Conservation (phyloP, 768 basidiomycete species). For the Cyathus striatus region DNA sequence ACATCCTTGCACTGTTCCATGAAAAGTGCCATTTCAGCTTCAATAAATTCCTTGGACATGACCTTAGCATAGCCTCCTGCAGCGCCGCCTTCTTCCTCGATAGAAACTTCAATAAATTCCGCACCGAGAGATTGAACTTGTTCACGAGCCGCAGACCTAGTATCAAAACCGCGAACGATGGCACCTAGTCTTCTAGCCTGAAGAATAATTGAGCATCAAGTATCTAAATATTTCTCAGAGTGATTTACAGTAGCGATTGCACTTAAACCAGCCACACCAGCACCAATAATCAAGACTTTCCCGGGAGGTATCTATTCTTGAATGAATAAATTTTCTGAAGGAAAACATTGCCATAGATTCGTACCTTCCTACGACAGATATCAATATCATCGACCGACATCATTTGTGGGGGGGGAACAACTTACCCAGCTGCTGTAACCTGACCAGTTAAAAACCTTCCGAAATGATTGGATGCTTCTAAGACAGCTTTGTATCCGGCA, state of each 20-base stretch:
- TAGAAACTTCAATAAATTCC: constrained; percentile 79
- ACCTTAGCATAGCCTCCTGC: constrained; percentile 85
- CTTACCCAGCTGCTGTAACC: constrained; percentile 85
- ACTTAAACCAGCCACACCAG: constrained; percentile 84
- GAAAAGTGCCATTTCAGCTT: constrained; percentile 85
- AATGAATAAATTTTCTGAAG: constrained; percentile 3
- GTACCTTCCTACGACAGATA: too few relatives aligned
- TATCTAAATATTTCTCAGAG: not conserved
- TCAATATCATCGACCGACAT: too few relatives aligned
- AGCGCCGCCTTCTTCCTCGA: constrained; percentile 80
- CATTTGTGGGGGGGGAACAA: too few relatives aligned
- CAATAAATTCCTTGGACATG: constrained; percentile 88
- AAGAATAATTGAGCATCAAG: not conserved
- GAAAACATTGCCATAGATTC: too few relatives aligned
- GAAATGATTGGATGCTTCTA: constrained; percentile 88
- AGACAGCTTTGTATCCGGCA: constrained; percentile 87
- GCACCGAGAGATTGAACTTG: constrained; percentile 89
- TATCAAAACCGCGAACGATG: constrained; percentile 86
- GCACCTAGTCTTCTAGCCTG: constrained; percentile 81
- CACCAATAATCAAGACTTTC: constrained; percentile 84
- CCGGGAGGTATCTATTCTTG: constrained; percentile 68
- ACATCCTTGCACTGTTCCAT: constrained; percentile 86
- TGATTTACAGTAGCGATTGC: constrained; percentile 73
- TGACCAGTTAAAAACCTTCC: constrained; percentile 88
- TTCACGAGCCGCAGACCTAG: constrained; percentile 79